A percentile compares a stretch with the other conserved stretches of the same genome.
Conservation (phyloP, 2,329 filamentous ascomycete species). For the Exophiala spinifera region DNA sequence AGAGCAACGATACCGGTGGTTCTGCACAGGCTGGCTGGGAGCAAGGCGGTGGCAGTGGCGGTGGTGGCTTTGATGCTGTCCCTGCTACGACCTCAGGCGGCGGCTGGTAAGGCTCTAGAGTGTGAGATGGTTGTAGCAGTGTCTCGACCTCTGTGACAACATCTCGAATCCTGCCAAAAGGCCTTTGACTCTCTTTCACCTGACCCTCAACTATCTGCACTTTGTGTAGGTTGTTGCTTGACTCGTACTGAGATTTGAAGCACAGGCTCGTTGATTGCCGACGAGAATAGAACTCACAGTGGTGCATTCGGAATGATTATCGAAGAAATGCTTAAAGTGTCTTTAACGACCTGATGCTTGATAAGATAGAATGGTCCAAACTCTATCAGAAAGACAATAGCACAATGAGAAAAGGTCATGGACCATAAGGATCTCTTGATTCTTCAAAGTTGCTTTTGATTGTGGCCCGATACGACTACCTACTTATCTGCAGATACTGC, state of each 20-base stretch:
- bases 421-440: neutral
- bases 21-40: constrained; percentile 28
- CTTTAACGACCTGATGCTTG: neutral
- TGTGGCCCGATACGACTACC: too few species aligned
- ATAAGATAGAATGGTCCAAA: neutral
- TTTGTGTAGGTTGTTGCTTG: too few species aligned
- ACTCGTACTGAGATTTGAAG: too few species aligned
- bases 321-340: neutral
- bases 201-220: too few species aligned
- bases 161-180: neutral
- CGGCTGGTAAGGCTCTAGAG: neutral
- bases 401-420: neutral
- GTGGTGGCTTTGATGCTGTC: constrained; percentile 14
- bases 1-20: constrained; percentile 20
- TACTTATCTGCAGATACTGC: too few species aligned
- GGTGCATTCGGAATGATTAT: too few species aligned
- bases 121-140: neutral
- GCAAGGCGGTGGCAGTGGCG: constrained; percentile 18
- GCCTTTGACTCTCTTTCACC: too few species aligned
- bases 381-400: neutral
- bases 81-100: constrained; percentile 3
- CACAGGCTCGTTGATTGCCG: too few species aligned
- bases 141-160: neutral
- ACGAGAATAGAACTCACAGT: neutral
- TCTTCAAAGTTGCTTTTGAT: too few species aligned